These are phyloP conservation scores for Cryptococcus sp. DNA, from an alignment of 1,284 basidiomycete genomes.

Conservation along the genomic window DNA sequence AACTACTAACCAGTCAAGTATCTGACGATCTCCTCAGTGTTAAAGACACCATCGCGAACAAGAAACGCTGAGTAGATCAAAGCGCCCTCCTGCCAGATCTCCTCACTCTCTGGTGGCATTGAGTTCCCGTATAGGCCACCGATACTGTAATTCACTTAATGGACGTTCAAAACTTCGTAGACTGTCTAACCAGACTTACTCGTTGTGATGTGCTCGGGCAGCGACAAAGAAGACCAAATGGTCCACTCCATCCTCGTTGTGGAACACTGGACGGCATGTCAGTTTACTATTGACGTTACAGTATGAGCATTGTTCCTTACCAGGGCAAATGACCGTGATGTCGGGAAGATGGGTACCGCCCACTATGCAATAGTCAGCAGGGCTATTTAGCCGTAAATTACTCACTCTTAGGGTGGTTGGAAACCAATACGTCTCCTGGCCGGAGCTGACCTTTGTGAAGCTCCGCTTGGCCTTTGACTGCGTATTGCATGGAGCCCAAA, in stretches of 20 bases:
- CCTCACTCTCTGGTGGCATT: constrained; percentile 56
- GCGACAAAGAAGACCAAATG: constrained; percentile 46
- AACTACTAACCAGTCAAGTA: constrained; percentile 67
- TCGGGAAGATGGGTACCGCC: constrained; percentile 58
- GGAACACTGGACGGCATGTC: constrained; percentile 18
- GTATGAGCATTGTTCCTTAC: no score
- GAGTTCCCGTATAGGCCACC: constrained; percentile 49
- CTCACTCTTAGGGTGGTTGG: constrained; percentile 53
- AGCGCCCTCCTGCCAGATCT: constrained; percentile 55
- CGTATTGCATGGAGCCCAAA: constrained; percentile 42
- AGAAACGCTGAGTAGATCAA: constrained; percentile 59
- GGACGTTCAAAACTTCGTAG: constrained; percentile 1
- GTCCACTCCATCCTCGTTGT: constrained; percentile 20
- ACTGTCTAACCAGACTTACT: not conserved
- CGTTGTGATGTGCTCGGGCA: constrained; percentile 47
- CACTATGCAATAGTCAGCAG: constrained; percentile 25
- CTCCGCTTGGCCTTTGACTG: constrained; percentile 37
- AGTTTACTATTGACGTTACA: no score
- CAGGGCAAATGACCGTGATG: constrained; percentile 51
- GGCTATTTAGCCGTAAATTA: constrained; percentile 20
- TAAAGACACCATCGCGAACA: constrained; percentile 40
- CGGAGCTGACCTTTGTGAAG: constrained; percentile 34
- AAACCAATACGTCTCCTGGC: constrained; percentile 55
- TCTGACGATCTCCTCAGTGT: constrained; percentile 66
- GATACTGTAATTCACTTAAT: constrained; percentile 30